phyloP scores from a whole-genome alignment of 1,284 basidiomycete genomes.

The Butyriboletus appendiculatus region DNA sequence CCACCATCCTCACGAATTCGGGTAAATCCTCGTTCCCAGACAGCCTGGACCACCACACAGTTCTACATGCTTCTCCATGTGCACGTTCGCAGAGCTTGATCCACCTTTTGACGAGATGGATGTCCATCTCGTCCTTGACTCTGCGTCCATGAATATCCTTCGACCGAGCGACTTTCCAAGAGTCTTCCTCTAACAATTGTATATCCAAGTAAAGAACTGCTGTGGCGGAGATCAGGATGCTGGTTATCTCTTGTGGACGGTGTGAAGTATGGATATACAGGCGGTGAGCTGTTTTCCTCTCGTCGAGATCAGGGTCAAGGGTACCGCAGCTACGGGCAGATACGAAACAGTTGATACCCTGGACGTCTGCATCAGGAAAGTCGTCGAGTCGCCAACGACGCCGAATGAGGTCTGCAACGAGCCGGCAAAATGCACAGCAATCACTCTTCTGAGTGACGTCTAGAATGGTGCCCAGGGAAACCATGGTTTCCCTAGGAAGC shows the following conservation, averaged over 20 bases:
- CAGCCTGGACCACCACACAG: slow-evolving; percentile 9
- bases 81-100: slow-evolving; percentile 6
- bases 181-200: slow-evolving; percentile 20
- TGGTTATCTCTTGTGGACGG: slow-evolving; percentile 11
- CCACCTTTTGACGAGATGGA: slow-evolving; percentile 6
- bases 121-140: slow-evolving; percentile 12
- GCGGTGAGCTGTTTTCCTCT: slow-evolving; percentile 18
- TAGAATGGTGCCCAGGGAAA: slow-evolving; percentile 12
- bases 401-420: slow-evolving; percentile 12
- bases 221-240: slow-evolving; percentile 1
- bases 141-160: slow-evolving; percentile 25
- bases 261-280: slow-evolving; percentile 8
- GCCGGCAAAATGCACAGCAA: slow-evolving; percentile 18
- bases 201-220: slow-evolving; percentile 14
- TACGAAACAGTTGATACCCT: slow-evolving; percentile 1
- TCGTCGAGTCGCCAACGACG: slow-evolving; percentile 18
- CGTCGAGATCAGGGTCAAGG: background rate
- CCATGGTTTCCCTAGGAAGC: slow-evolving; percentile 1
- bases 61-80: slow-evolving; percentile 3
- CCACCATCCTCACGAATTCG: slow-evolving; percentile 8
- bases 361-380: slow-evolving; percentile 10
- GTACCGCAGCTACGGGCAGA: slow-evolving; percentile 3
- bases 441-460: slow-evolving; percentile 12
- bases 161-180: slow-evolving; percentile 9
- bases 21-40: slow-evolving; percentile 7